Conservation (phyloP, 352 stramenopile genomes). For the Pythium apleroticum region DNA sequence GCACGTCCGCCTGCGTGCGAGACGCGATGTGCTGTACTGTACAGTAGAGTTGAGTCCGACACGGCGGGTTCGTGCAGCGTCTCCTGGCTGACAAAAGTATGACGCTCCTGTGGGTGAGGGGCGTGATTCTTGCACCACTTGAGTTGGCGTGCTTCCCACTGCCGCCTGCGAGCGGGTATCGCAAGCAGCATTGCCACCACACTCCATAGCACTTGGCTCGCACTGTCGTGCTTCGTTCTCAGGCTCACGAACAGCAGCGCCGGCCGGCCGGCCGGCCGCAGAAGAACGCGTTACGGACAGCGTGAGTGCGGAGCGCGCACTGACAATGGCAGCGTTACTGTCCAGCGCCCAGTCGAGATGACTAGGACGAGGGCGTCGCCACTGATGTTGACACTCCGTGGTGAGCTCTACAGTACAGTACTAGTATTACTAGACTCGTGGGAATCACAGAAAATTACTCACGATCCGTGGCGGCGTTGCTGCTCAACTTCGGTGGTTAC, state of each 20-base stretch:
- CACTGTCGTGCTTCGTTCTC: neutral
- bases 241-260: no score
- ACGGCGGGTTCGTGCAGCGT: neutral
- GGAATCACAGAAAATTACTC: neutral
- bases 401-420: neutral
- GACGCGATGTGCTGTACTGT: no score
- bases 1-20: neutral
- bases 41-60: no score
- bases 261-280: no score
- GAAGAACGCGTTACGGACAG: neutral
- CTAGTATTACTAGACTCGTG: no score
- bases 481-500: constrained; percentile 8
- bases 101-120: neutral
- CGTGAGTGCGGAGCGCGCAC: constrained; percentile 2
- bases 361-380: no score
- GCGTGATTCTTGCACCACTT: neutral
- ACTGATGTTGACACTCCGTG: neutral
- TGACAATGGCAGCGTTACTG: neutral
- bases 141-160: constrained; percentile 1
- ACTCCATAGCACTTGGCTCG: neutral
- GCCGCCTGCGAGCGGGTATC: neutral
- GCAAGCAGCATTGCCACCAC: neutral
- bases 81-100: neutral
- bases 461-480: neutral
- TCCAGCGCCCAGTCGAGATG: no score